phyloP scores from a whole-genome alignment of 176 grass and related monocot genomes.

The Themeda triandra region DNA sequence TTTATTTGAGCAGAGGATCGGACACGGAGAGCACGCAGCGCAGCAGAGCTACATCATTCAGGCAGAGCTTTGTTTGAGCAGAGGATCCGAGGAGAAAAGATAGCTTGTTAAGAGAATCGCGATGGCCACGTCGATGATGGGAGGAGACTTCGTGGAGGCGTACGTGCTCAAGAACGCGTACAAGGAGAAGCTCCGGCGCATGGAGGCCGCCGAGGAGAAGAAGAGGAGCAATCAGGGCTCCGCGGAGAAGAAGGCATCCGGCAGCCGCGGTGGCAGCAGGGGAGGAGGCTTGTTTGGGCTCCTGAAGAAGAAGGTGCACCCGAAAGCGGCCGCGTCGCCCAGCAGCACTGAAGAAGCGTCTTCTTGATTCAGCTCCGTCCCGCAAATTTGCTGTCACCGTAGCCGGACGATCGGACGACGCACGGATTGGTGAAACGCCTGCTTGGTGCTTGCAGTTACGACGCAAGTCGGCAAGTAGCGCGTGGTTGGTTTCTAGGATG shows the following conservation, averaged over 20 bases:
- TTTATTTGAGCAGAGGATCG: too few species aligned
- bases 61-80: not conserved
- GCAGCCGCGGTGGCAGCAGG: too few species aligned
- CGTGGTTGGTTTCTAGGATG: too few species aligned
- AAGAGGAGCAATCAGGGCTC: not conserved
- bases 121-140: conserved; percentile 38
- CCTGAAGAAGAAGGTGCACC: too few species aligned
- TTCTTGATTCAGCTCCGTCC: too few species aligned
- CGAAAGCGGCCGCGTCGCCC: too few species aligned
- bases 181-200: conserved; percentile 47
- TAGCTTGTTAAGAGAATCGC: not conserved
- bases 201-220: conserved; percentile 17
- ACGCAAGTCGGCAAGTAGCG: too few species aligned
- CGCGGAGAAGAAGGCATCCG: not conserved
- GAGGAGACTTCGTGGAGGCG: conserved; percentile 52
- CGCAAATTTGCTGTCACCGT: too few species aligned
- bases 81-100: not conserved
- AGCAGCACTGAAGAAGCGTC: too few species aligned
- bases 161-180: conserved; percentile 54
- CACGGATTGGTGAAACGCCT: too few species aligned
- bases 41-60: not conserved
- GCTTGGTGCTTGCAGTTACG: too few species aligned
- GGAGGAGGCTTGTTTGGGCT: conserved; percentile 1
- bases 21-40: not conserved
- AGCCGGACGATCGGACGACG: too few species aligned